A percentile compares a stretch with the other conserved stretches of the same genome.
These are phyloP conservation scores for Aristolochia californica DNA, from an alignment of 164 flowering plant species.

Conservation along the genomic window DNA sequence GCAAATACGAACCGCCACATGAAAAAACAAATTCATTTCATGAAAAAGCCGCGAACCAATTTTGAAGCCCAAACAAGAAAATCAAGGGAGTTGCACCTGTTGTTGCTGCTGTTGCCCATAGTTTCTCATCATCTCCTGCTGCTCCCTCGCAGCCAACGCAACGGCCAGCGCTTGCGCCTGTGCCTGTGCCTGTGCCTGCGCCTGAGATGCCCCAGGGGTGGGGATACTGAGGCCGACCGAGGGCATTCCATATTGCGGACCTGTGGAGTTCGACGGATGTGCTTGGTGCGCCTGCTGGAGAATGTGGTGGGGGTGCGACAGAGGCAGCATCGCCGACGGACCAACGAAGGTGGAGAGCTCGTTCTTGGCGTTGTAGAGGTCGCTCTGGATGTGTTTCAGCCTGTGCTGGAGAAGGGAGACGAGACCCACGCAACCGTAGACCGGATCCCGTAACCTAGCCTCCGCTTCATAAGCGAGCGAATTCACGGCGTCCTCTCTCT, in stretches of 20 bases:
- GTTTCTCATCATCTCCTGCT: constrained; percentile 28
- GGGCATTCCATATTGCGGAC: too few species aligned
- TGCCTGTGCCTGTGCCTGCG: neutral
- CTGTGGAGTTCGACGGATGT: too few species aligned
- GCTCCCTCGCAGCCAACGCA: constrained; percentile 21
- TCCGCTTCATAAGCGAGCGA: constrained; percentile 11
- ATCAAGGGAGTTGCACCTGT: too few species aligned
- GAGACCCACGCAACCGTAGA: constrained; percentile 41
- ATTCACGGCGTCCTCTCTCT: constrained; percentile 25
- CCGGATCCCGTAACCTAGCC: constrained; percentile 10
- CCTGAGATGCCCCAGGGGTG: too few species aligned
- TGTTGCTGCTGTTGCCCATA: constrained; percentile 17
- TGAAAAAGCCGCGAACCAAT: too few species aligned
- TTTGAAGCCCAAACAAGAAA: too few species aligned
- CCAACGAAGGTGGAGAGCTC: constrained; percentile 35
- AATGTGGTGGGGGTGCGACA: constrained; percentile 10
- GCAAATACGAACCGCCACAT: too few species aligned
- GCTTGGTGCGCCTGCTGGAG: constrained; percentile 5
- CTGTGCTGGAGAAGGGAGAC: constrained; percentile 35
- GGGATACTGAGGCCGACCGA: too few species aligned
- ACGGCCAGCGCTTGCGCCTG: constrained; percentile 13
- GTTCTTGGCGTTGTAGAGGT: constrained; percentile 28
- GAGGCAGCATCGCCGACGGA: constrained; percentile 29
- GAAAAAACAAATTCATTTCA: too few species aligned
- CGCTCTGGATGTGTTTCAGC: constrained; percentile 22